Percentiles rank a stretch among this genome's conserved stretches.
phyloP scores from a whole-genome alignment of 257 asterid species.

The Thymus quinquecostatus region DNA sequence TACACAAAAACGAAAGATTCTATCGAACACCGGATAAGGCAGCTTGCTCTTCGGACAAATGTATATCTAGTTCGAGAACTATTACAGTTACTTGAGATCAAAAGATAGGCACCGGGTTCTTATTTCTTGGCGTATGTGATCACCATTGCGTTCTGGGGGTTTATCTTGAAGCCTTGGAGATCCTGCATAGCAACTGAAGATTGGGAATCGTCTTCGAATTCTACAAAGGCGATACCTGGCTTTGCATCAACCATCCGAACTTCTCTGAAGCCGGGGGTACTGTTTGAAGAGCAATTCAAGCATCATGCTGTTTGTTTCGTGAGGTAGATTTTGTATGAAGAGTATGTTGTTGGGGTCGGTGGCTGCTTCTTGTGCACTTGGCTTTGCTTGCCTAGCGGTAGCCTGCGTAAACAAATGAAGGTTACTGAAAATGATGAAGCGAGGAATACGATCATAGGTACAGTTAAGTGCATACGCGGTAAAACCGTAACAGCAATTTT shows the following conservation, averaged over 20 bases:
- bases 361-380: slow-evolving; percentile 57
- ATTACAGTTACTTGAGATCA: slow-evolving; percentile 13
- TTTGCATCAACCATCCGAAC: slow-evolving; percentile 95
- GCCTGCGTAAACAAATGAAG: slow-evolving; percentile 44
- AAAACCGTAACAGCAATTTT: background rate
- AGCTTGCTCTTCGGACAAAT: background rate
- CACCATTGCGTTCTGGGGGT: slow-evolving; percentile 90
- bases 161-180: slow-evolving; percentile 94
- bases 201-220: slow-evolving; percentile 81
- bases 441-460: background rate
- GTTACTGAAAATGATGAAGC: background rate
- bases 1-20: background rate
- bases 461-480: background rate
- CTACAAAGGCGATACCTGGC: slow-evolving; percentile 97
- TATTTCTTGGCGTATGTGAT: slow-evolving; percentile 86
- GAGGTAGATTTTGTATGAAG: slow-evolving; percentile 84
- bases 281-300: slow-evolving; percentile 93
- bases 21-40: background rate
- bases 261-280: slow-evolving; percentile 93
- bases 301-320: slow-evolving; percentile 91
- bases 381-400: slow-evolving; percentile 62
- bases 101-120: slow-evolving; percentile 10
- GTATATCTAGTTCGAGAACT: slow-evolving; percentile 8
- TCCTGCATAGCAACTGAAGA: slow-evolving; percentile 97
- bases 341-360: slow-evolving; percentile 88